Evolutionary conservation across 805 yeast genomes (phyloP), one percentile per base, ranked within the genome.

Genomic region (Hanseniaspora pseudoguilliermondii): DNA sequence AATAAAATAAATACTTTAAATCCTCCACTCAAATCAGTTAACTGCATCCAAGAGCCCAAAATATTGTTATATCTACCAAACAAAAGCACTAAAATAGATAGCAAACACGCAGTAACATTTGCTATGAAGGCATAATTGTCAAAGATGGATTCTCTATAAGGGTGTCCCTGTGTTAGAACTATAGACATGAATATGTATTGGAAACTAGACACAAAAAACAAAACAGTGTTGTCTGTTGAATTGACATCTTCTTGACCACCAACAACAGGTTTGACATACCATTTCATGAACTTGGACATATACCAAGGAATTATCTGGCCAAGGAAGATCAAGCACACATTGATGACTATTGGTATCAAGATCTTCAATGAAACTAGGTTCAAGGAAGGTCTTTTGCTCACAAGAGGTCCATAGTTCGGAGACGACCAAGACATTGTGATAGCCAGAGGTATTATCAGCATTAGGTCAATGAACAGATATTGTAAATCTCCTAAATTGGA

Each of bases 401-500:
- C 79, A 34, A 93, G 71, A 18, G 60, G 62, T 3, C 50, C 52
- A 11, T 39, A 41, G 64, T 74, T 83, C 0, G 99, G 95, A 62
- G 82, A 80, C 1, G 97, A 83, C 97, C 98, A 93, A 5, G 97
- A 90, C 98, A 93, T 86, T 70, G 90, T 89, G 6, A 93, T 82
- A 0, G 98, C 98, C 64, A 93, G 79, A 11, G 99, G 99, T 57
- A 93, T 77, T 62, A 93, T 93, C 66, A 93, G 73, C 59, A 86
- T 81, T 67, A 93, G 68, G 70, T 93, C 99, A 66, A 93, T 93
- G 79, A 90, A 89, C 61, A 93, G 72, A 65, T 91, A 93, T 70
- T 93, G 98, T 72, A 93, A 90, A 70, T 93, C 98, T 10, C 99
- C 99, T 58, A 93, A 72, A 66, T 93, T 93, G 3, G 95, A 81